Evolutionary conservation across 148 eudicot genomes (phyloP), one percentile per base, ranked within the genome.

Genomic region (Vaccinium macrocarpon): DNA sequence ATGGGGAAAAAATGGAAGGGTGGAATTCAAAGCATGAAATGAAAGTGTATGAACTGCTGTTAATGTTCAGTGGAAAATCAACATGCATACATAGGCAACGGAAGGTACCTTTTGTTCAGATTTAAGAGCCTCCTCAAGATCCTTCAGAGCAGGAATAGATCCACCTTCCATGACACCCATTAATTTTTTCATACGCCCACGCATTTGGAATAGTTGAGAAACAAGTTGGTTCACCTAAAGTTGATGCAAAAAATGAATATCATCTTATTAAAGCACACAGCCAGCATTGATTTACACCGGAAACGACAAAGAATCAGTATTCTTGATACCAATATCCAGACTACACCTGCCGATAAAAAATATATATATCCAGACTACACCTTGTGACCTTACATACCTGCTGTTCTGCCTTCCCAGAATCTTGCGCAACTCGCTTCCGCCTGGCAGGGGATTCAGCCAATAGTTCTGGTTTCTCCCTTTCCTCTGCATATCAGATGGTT

Each of bases 121-220:
- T 90, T 92, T 93, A 78, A 97, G 89, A 73, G 99, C 91, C 83
- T 95, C 99, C 88, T 97, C 91, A 80, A 97, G 92, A 88, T 95
- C 92, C 86, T 83, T 91, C 83, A 95, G 86, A 25, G 95, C 89
- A 84, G 99, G 99, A 84, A 97, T 88, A 71, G 99, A 91, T 84
- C 99, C 99, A 64, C 96, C 98, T 90, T 95, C 92, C 99, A 97
- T 94, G 46, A 86, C 92, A 55, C 99, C 99, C 99, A 97, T 93
- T 50, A 97, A 76, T 86, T 92, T 97, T 92, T 97, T 97, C 99
- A 97, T 97, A 18, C 94, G 95, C 27, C 85, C 93, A 72, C 99
- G 97, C 99, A 97, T 97, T 90, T 97, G 97, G 88, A 95, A 97
- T 85, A 97, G 87, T 87, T 97, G 99, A 84, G 98, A 97, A 85